Percentiles rank a stretch among this genome's conserved stretches.
Conservation (phyloP, 768 basidiomycete genomes). For the Rhizopogon rudus region DNA sequence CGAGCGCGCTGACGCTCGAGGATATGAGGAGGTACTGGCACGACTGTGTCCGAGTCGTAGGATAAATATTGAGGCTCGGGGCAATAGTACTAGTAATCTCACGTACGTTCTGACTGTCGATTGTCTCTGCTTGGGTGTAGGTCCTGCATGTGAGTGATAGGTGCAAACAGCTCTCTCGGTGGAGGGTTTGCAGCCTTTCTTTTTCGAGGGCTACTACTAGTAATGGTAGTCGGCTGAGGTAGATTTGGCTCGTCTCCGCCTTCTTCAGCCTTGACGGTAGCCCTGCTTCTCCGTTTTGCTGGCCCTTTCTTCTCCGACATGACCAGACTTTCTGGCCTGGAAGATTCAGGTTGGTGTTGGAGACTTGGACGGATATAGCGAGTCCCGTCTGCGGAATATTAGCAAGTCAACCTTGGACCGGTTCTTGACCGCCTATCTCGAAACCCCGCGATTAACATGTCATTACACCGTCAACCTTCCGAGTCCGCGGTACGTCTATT, state of each 20-base stretch:
- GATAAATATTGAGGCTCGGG: background rate
- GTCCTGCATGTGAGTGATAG: slow-evolving; percentile 9
- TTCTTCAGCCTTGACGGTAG: slow-evolving; percentile 9
- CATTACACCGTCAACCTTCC: no score
- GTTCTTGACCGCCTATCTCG: background rate
- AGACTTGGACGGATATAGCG: slow-evolving; percentile 23
- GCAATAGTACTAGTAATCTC: slow-evolving; percentile 4
- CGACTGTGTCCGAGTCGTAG: slow-evolving; percentile 7
- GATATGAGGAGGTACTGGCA: slow-evolving; percentile 13
- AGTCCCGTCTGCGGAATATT: background rate
- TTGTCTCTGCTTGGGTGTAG: slow-evolving; percentile 15
- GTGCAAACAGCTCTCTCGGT: slow-evolving; percentile 9
- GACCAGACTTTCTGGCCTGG: slow-evolving; percentile 5
- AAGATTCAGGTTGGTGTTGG: slow-evolving; percentile 6
- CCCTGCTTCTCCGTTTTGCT: slow-evolving; percentile 15
- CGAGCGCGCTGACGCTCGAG: slow-evolving; percentile 23
- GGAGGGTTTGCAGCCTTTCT: slow-evolving; percentile 15
- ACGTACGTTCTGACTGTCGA: slow-evolving; percentile 23
- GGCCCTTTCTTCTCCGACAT: slow-evolving; percentile 24
- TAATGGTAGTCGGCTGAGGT: slow-evolving; percentile 5
- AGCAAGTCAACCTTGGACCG: background rate
- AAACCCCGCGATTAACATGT: no score
- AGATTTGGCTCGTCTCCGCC: slow-evolving; percentile 7
- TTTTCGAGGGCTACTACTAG: slow-evolving; percentile 14
- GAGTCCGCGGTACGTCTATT: background rate